These are phyloP conservation scores for Heimioporus sp. DNA, from an alignment of 768 basidiomycete genomes.

Conservation along the genomic window DNA sequence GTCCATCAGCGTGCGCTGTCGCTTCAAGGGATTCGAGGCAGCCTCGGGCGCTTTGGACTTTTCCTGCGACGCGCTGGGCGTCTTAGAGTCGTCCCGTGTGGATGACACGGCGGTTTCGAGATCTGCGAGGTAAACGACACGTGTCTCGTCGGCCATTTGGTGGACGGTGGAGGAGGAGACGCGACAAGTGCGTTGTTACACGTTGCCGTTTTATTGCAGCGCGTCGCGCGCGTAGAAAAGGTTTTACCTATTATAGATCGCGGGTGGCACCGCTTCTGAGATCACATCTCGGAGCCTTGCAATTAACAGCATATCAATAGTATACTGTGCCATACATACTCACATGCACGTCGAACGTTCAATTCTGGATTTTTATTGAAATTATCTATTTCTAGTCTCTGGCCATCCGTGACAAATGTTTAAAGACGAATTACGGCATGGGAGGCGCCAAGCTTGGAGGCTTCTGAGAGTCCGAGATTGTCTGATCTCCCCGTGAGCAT, in stretches of 20 bases:
- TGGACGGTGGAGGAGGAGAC: slow-evolving; percentile 10
- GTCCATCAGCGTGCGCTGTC: slow-evolving; percentile 65
- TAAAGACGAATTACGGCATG: too few species aligned
- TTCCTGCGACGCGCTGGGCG: slow-evolving; percentile 26
- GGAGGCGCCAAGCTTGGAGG: too few species aligned
- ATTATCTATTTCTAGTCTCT: too few species aligned
- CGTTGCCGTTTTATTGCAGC: too few species aligned
- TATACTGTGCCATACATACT: too few species aligned
- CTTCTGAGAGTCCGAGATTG: too few species aligned
- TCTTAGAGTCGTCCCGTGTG: slow-evolving; percentile 7
- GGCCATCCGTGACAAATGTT: too few species aligned
- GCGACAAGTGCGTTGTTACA: neutral
- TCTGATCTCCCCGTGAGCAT: too few species aligned
- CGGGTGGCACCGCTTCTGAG: slow-evolving; percentile 10
- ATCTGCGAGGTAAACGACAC: slow-evolving; percentile 46
- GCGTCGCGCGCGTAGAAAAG: too few species aligned
- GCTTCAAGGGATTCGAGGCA: slow-evolving; percentile 34
- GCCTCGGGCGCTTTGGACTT: slow-evolving; percentile 15
- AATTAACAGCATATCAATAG: too few species aligned
- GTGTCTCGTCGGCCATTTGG: slow-evolving; percentile 24
- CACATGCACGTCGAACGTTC: too few species aligned
- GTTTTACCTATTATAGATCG: slow-evolving; percentile 12
- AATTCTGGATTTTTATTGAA: too few species aligned
- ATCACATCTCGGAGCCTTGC: neutral
- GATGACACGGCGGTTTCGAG: slow-evolving; percentile 29